Conservation (phyloP, 805 yeast species). For the Candida silvicultrix region DNA sequence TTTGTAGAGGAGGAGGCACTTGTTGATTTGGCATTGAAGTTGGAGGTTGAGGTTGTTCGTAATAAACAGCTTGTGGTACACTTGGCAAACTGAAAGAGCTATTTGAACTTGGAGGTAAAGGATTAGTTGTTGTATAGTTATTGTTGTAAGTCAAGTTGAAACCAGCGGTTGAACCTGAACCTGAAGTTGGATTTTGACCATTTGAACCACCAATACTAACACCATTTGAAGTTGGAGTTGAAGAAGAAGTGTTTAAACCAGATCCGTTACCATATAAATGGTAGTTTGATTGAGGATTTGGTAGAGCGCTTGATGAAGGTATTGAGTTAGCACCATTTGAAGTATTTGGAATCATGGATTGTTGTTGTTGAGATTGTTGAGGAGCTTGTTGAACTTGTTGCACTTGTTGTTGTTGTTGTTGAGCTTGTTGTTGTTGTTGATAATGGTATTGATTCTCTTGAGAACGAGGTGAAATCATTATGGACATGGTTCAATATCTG, state of each 20-base stretch:
- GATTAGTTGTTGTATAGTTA: neutral
- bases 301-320: neutral
- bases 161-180: neutral
- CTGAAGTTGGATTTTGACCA: neutral
- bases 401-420: neutral
- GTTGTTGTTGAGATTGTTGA: neutral
- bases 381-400: neutral
- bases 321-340: neutral
- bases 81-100: neutral
- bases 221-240: neutral
- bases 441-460: neutral
- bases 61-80: neutral
- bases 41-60: neutral
- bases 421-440: neutral
- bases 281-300: neutral
- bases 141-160: neutral
- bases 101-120: neutral
- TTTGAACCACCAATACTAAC: neutral
- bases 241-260: neutral
- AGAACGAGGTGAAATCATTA: neutral
- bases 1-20: neutral
- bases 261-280: neutral
- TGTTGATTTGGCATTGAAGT: neutral
- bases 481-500: neutral
- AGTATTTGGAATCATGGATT: no score